Evolutionary conservation across 148 eudicot species (phyloP).

Genomic region (Diospyros kaki): DNA sequence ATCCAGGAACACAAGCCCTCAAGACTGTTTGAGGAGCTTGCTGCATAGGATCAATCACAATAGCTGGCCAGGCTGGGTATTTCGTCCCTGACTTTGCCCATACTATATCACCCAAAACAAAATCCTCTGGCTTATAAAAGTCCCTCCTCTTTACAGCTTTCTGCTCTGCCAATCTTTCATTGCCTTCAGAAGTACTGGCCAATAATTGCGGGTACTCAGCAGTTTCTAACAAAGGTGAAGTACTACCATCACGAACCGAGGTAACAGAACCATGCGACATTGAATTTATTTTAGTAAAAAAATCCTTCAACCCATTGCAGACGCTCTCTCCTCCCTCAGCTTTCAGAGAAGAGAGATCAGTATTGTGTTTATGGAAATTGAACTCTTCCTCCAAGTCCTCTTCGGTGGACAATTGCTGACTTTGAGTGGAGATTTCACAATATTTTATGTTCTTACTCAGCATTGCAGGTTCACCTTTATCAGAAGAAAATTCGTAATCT

Average conservation of each 20-base stretch:
- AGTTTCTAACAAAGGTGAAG: slow-evolving; percentile 21
- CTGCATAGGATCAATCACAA: slow-evolving; percentile 56
- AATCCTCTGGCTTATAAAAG: slow-evolving; percentile 42
- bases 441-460: slow-evolving; percentile 19
- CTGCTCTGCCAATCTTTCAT: slow-evolving; percentile 17
- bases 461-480: slow-evolving; percentile 31
- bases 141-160: slow-evolving; percentile 29
- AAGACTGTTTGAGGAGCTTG: slow-evolving; percentile 58
- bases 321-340: slow-evolving; percentile 35
- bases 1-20: slow-evolving; percentile 52
- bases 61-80: slow-evolving; percentile 70
- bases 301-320: slow-evolving; percentile 23
- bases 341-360: slow-evolving; percentile 44
- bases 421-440: slow-evolving; percentile 5
- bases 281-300: slow-evolving; percentile 19
- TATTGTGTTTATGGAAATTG: slow-evolving; percentile 31
- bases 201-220: slow-evolving; percentile 21
- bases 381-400: slow-evolving; percentile 25
- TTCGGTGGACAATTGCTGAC: slow-evolving; percentile 26
- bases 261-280: slow-evolving; percentile 25
- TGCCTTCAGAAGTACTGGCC: slow-evolving; percentile 10
- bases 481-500: slow-evolving; percentile 19
- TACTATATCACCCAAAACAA: slow-evolving; percentile 52
- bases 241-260: slow-evolving; percentile 19
- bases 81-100: slow-evolving; percentile 77